Base-by-base conservation (phyloP, 345 rosid species). In the Dipteronia sinensis region DNA sequence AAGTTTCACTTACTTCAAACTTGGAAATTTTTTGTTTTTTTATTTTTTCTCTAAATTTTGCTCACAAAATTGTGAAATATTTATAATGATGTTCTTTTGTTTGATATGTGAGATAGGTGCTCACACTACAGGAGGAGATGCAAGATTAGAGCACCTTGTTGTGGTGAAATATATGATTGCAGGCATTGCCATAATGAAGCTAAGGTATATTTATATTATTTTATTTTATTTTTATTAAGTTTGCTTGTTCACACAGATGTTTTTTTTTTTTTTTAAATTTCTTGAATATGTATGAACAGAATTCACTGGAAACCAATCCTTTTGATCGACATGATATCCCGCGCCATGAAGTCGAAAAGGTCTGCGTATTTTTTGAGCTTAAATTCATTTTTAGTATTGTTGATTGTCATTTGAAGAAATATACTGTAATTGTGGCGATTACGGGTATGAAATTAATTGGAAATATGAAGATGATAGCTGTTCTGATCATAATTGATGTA, bases 131-230 rank as follows among this genome's bases (percentile, higher is more conserved):
- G 83, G 80, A 90, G 99, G 81, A 90, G 86, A 72, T 95, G 99
- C 73, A 93, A 89, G 87, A 91, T 93, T 49, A 82, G 88, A 83
- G 92, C 98, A 53, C 97, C 98, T 10, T 93, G 98, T 67, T 95
- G 99, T 61, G 81, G 90, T 80, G 94, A 93, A 77, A 75, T 93
- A 16, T 93, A 90, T 81, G 79, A 89, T 83, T 95, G 99, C 82
- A 90, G 99, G 77, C 95, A 93, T 86, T 95, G 99, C 78, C 98
- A 95, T 74, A 95, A 92, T 42, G 97, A 93, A 84, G 85, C 87
- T 56, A 95, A 89, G 94, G 99, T 93, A 79, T 4, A n/a, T n/a
- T n/a, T n/a, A 11, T 47, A 76, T n/a, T 7, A 46, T 34, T 4
- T 13, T 11, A 11, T 23, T 72, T 15, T n/a, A 15, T 1, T 15